Evolutionary conservation across 116 monocot species (phyloP).

Genomic region (Cymodocea nodosa): DNA sequence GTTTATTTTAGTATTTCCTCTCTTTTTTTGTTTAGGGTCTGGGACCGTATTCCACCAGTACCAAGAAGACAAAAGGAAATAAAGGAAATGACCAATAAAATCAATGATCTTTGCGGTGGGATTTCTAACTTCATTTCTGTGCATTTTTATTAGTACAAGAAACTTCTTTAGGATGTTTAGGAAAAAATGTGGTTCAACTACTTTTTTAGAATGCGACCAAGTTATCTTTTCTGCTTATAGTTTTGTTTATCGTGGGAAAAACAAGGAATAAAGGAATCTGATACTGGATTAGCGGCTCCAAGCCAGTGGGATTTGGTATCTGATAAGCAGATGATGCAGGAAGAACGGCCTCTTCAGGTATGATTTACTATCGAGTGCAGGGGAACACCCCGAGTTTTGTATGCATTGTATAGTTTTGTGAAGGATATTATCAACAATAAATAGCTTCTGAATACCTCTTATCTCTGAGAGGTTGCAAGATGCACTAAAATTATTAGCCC

Average conservation of each 20-base stretch:
- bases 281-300: slow-evolving; percentile 82
- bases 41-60: slow-evolving; percentile 76
- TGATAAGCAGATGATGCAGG: slow-evolving; percentile 98
- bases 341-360: slow-evolving; percentile 92
- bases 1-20: neutral
- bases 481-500: slow-evolving; percentile 93
- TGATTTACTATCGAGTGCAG: neutral
- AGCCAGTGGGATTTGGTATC: slow-evolving; percentile 95
- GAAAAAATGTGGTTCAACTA: neutral
- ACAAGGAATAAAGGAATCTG: slow-evolving; percentile 79
- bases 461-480: slow-evolving; percentile 55
- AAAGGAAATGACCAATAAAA: slow-evolving; percentile 80
- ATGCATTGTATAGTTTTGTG: neutral
- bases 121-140: neutral
- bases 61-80: slow-evolving; percentile 84
- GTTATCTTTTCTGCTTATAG: neutral
- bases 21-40: slow-evolving; percentile 40
- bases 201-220: neutral
- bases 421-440: neutral
- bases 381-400: too few relatives aligned
- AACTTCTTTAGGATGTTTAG: neutral
- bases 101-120: slow-evolving; percentile 86
- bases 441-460: neutral
- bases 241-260: neutral
- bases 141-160: neutral